Base-by-base conservation (phyloP, 2,329 filamentous ascomycete genomes). In the Aspergillus vadensis region DNA sequence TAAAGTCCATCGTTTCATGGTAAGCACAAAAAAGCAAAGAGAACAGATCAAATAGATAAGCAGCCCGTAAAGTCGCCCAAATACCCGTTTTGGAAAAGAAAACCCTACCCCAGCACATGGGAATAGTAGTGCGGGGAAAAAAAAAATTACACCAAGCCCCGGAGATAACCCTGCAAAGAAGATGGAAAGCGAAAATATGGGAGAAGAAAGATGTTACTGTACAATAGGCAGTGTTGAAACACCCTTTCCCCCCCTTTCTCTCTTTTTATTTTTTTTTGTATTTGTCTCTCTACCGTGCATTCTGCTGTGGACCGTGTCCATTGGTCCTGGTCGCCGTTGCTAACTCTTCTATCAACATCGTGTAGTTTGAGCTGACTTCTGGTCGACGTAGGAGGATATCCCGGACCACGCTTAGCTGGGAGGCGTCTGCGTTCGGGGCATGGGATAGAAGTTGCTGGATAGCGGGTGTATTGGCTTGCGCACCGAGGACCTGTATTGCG, bases 391-490 rank as follows among this genome's bases (percentile, higher is more conserved):
- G 83, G 23, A 92, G 82, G 14, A 94, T 88, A 41, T 84, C 82
- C 55, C 85, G 83, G 63, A 97, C 85, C 27, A 95, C 86, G 58
- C 85, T 82, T 84, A 95, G 89, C 71, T 96, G 91, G 15, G 84
- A 79, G n/a, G 85, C 81, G 49, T 87, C 83, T 81, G 90, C 91
- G 53, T 85, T 83, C 19, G 83, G 86, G 0, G 88, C 88, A 65
- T 91, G 87, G 5, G 87, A 85, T 48, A 92, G 79, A 4, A 93
- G 78, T 67, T 92, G 89, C 23, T 85, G 82, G 8, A 91, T 86
- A 0, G 88, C 90, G 0, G 88, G 86, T 15, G 86, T 85, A 21
- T 80, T 80, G 12, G 88, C 84, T 48, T 89, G 80, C 0, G 81
- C 75, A 0, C 90, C 90, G 0, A 92, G 81, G 1, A 91, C 84